Percentiles rank a stretch among this genome's conserved stretches.
Evolutionary conservation across 1,139 yeast species (phyloP).

Genomic region (Williopsis jadinii): DNA sequence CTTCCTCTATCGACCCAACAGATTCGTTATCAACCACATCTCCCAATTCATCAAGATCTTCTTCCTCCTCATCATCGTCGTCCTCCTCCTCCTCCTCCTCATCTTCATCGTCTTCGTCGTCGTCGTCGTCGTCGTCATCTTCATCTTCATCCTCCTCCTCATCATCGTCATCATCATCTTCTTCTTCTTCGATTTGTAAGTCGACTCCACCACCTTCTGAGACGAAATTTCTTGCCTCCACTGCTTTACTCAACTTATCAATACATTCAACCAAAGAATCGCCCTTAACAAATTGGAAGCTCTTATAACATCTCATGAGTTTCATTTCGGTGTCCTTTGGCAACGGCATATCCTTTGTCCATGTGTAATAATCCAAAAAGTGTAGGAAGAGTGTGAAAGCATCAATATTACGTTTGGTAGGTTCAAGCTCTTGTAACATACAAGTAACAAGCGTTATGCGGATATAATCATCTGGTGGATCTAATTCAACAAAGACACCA

Average conservation of each 20-base stretch:
- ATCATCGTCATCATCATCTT: slow-evolving; percentile 22
- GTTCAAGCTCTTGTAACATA: slow-evolving; percentile 24
- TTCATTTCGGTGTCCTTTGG: slow-evolving; percentile 61
- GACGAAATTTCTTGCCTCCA: slow-evolving; percentile 6
- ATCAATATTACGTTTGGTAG: slow-evolving; percentile 19
- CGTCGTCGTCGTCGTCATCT: slow-evolving; percentile 16
- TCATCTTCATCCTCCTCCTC: slow-evolving; percentile 18
- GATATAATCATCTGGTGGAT: slow-evolving; percentile 64
- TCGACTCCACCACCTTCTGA: slow-evolving; percentile 9
- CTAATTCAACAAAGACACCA: slow-evolving; percentile 36
- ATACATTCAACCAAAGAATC: slow-evolving; percentile 36
- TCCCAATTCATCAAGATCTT: slow-evolving; percentile 7
- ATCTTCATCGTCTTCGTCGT: slow-evolving; percentile 16
- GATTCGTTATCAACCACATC: no score
- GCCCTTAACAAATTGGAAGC: slow-evolving; percentile 34
- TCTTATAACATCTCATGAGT: slow-evolving; percentile 38
- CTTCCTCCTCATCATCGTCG: slow-evolving; percentile 16
- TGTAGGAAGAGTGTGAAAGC: slow-evolving; percentile 42
- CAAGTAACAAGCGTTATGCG: slow-evolving; percentile 52
- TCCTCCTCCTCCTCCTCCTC: slow-evolving; percentile 20
- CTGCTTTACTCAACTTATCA: slow-evolving; percentile 26
- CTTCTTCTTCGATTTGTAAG: slow-evolving; percentile 21
- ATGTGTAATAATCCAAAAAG: slow-evolving; percentile 70
- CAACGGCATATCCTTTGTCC: slow-evolving; percentile 54
- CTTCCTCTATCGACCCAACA: no score